Conservation (phyloP, 208 protist species). For the Leishmania amazonensis region DNA sequence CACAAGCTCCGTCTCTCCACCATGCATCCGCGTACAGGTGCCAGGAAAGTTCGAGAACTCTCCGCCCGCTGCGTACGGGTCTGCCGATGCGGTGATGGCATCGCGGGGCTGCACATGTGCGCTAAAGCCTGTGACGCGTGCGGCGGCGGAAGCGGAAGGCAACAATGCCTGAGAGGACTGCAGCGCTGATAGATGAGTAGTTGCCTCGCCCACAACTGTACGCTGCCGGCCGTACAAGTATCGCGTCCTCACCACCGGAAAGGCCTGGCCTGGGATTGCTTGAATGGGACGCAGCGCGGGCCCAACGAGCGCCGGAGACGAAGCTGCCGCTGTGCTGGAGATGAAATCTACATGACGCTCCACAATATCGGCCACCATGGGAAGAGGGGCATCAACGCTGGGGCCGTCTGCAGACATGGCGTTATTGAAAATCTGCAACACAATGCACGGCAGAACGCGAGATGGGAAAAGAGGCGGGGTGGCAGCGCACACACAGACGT, state of each 20-base stretch:
- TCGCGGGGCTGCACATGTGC: conserved; percentile 54
- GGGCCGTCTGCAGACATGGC: conserved; percentile 1
- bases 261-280: conserved; percentile 43
- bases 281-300: conserved; percentile 41
- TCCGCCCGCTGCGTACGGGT: background rate
- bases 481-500: background rate
- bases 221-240: conserved; percentile 32
- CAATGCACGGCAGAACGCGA: background rate
- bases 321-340: background rate
- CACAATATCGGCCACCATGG: conserved; percentile 41
- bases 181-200: background rate
- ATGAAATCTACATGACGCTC: conserved; percentile 25
- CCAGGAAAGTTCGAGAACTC: background rate
- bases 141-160: too few relatives aligned
- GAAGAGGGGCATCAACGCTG: background rate
- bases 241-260: conserved; percentile 26
- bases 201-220: background rate
- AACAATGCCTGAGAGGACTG: background rate
- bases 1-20: background rate
- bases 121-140: conserved; percentile 17
- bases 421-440: conserved; percentile 1
- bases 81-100: background rate
- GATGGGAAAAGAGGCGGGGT: background rate
- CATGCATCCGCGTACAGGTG: background rate
- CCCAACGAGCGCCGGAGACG: background rate